These are phyloP conservation scores for Saccharomyces jurei DNA, from an alignment of 805 yeast species.

Conservation along the genomic window DNA sequence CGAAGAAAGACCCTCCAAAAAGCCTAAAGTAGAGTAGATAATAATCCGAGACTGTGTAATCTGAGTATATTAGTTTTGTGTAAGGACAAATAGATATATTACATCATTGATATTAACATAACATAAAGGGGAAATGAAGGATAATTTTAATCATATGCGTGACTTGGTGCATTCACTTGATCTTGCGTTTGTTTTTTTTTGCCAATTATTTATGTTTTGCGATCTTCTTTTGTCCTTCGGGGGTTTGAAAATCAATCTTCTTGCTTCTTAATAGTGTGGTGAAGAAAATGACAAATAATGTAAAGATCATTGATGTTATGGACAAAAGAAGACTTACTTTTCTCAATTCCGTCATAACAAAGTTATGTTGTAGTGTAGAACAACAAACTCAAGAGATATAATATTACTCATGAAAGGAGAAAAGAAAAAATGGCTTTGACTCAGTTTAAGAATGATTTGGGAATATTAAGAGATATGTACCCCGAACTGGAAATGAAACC, in stretches of 20 bases:
- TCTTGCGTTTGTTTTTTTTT: background rate
- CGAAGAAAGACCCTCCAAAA: conserved; percentile 33
- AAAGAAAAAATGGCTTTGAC: conserved; percentile 3
- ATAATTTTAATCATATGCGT: too few species aligned
- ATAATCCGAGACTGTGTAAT: conserved; percentile 9
- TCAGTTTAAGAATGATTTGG: conserved; percentile 16
- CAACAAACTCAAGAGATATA: background rate
- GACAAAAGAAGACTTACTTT: background rate
- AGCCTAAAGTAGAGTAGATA: conserved; percentile 22
- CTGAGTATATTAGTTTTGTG: background rate
- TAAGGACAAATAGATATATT: background rate
- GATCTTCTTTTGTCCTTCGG: background rate
- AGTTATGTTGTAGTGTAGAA: background rate
- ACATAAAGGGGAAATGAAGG: too few species aligned
- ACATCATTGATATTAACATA: background rate
- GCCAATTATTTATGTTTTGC: background rate
- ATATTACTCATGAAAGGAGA: background rate
- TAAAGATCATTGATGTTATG: background rate
- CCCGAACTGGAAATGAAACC: conserved; percentile 19
- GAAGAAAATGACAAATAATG: background rate
- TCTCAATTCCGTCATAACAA: background rate
- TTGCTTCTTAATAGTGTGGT: background rate
- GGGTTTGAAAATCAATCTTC: background rate
- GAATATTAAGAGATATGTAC: conserved; percentile 24
- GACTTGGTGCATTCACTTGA: too few species aligned